Conservation (phyloP, 1,139 yeast species). For the Entelexis paramagnoliae region DNA sequence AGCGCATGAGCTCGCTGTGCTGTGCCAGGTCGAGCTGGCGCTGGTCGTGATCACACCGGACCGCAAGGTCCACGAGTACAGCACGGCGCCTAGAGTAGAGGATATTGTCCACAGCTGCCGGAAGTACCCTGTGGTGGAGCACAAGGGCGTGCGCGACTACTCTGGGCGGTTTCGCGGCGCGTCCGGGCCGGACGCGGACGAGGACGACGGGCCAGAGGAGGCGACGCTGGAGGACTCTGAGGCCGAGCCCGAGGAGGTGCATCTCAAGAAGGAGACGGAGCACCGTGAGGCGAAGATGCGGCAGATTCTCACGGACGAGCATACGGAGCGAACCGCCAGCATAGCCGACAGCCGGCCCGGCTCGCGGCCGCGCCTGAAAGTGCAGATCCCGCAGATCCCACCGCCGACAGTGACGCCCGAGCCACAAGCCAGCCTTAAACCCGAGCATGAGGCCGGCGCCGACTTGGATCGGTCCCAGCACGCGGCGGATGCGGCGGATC, state of each 20-base stretch:
- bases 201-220: slow-evolving; percentile 10
- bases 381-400: slow-evolving; percentile 31
- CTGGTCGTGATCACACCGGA: slow-evolving; percentile 82
- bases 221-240: neutral
- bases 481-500: neutral
- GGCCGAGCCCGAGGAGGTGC: neutral
- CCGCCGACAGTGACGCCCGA: neutral
- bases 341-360: neutral
- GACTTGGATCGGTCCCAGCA: neutral
- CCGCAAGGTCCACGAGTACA: slow-evolving; percentile 69
- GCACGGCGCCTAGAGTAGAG: slow-evolving; percentile 52
- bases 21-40: slow-evolving; percentile 88
- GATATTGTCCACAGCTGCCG: slow-evolving; percentile 42
- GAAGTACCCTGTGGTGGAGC: slow-evolving; percentile 5
- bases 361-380: slow-evolving; percentile 34
- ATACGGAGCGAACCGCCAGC: neutral
- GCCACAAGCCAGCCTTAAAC: neutral
- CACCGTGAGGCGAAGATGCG: neutral
- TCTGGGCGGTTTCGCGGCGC: neutral
- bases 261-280: neutral
- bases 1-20: slow-evolving; percentile 86
- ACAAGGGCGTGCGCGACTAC: slow-evolving; percentile 12
- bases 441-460: neutral
- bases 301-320: neutral
- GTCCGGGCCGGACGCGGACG: neutral